Evolutionary conservation across 805 yeast genomes (phyloP), one percentile per base, ranked within the genome.

Genomic region (Priceomyces medius): DNA sequence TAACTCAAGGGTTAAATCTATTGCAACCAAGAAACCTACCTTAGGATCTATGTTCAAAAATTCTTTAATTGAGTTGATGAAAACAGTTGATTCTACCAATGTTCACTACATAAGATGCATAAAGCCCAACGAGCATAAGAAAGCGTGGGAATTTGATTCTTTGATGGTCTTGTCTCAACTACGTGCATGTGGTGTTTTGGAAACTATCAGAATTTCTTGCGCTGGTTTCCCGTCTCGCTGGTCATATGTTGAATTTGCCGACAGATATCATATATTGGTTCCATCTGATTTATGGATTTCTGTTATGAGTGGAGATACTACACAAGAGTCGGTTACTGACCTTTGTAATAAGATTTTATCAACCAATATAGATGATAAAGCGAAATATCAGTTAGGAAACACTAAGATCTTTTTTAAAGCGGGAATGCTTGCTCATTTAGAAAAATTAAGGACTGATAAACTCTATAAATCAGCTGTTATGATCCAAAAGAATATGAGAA

Each of bases 211-310:
- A 56, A 91, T 91, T 36, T 90, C 97, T 1, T 90, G 97, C 68
- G 97, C 96, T 38, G 99, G 99, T 31, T 91, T 90, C 76, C 99
- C 99, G 13, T 85, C 97, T 0, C 77, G 97, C 59, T 88, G 97
- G 89, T 80, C 96, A 2, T 93, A 88, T 59, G 89, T 83, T 39
- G 98, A 93, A 59, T 91, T 91, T 71, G 95, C 89, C 14, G 78
- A 82, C 48, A 79, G 97, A 56, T 91, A 89, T 61, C 91, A 88
- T 57, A 81, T 90, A 57, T 73, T 91, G 44, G 80, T 89, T 31
- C 78, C 81, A 31, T 84, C 97, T 0, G 68, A 71, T 28, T 76
- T 79, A 46, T 85, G 95, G 81, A 74, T 79, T 27, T 67, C 71
- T 38, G 79, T 83, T 12, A 71, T 81, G 61, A 71, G 76, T 33